Conservation (phyloP, 257 asterid species). For the Handroanthus guayacan region DNA sequence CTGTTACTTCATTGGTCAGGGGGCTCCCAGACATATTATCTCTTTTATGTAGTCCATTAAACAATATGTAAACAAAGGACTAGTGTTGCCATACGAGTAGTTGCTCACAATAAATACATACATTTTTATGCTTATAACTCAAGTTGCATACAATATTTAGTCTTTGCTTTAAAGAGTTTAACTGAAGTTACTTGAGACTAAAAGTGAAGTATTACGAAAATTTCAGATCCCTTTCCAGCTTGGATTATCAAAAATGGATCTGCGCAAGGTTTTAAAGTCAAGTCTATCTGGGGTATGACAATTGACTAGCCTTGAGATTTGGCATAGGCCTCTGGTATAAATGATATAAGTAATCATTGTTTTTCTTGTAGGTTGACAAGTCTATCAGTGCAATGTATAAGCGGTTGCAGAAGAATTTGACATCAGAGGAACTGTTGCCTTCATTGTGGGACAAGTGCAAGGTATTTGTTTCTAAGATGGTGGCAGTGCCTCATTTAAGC, state of each 20-base stretch:
- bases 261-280: conserved; percentile 91
- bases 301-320: conserved; percentile 25
- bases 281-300: conserved; percentile 92
- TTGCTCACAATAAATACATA: neutral
- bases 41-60: neutral
- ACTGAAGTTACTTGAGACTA: conserved; percentile 26
- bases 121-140: neutral
- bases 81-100: neutral
- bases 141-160: neutral
- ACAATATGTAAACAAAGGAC: neutral
- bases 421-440: conserved; percentile 83
- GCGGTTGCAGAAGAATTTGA: conserved; percentile 70
- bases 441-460: conserved; percentile 99
- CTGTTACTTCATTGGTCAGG: conserved; percentile 13
- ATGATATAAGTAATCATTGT: conserved; percentile 19
- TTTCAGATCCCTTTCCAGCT: conserved; percentile 97
- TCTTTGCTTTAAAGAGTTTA: conserved; percentile 24
- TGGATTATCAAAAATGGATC: conserved; percentile 92
- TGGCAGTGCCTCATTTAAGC: conserved; percentile 13
- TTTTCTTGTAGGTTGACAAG: conserved; percentile 78
- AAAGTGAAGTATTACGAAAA: conserved; percentile 32
- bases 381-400: conserved; percentile 83
- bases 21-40: neutral
- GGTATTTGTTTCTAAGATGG: conserved; percentile 53
- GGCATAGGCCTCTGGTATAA: conserved; percentile 28